Conservation (phyloP, 1,284 basidiomycete species). For the Papiliotrema laurentii region DNA sequence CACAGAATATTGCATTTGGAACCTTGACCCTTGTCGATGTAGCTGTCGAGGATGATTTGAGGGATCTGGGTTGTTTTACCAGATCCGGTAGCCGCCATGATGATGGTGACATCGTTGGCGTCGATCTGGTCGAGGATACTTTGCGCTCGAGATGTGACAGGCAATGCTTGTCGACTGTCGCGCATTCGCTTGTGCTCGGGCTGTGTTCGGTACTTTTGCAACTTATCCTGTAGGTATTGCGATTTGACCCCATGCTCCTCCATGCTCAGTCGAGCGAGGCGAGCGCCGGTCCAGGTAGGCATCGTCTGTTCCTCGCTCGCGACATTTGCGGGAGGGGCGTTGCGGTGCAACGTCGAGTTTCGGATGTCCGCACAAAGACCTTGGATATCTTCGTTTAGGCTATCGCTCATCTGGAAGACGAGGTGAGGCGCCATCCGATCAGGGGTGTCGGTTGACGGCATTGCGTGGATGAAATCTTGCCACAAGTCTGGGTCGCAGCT, state of each 20-base stretch:
- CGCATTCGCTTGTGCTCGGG: conserved; percentile 65
- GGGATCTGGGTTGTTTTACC: conserved; percentile 96
- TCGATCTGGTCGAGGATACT: conserved; percentile 68
- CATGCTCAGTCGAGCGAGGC: conserved; percentile 22
- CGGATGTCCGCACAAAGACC: conserved; percentile 68
- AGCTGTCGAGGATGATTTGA: conserved; percentile 84
- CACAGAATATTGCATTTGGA: conserved; percentile 86
- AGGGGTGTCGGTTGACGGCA: conserved; percentile 38
- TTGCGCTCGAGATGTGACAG: conserved; percentile 65
- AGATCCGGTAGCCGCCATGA: conserved; percentile 92
- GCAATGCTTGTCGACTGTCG: conserved; percentile 61
- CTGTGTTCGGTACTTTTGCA: conserved; percentile 62
- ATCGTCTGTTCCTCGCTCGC: conserved; percentile 19
- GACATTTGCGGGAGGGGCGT: conserved; percentile 36
- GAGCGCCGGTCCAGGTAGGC: conserved; percentile 26
- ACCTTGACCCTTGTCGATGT: conserved; percentile 71
- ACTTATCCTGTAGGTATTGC: conserved; percentile 54
- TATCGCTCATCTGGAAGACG: conserved; percentile 63
- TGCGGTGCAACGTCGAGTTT: conserved; percentile 53
- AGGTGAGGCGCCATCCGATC: conserved; percentile 66
- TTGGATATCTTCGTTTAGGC: conserved; percentile 68
- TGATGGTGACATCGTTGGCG: conserved; percentile 80
- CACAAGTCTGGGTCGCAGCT: conserved; percentile 75
- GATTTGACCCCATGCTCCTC: conserved; percentile 57
- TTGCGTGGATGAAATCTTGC: conserved; percentile 57